Conservation (phyloP, 768 basidiomycete genomes). For the Mycena galopus region DNA sequence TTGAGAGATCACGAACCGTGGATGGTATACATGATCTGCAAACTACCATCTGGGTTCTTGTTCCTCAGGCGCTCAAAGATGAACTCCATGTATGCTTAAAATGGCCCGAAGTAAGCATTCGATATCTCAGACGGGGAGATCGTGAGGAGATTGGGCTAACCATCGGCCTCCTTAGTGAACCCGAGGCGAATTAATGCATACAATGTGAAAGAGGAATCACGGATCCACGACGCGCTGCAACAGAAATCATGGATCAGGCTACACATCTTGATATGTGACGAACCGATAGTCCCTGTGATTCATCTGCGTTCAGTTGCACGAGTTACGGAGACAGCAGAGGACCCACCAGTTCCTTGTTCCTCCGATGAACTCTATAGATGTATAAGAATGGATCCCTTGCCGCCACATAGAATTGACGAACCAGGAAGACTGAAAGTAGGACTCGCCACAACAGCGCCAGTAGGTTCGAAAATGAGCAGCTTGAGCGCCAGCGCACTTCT, state of each 20-base stretch:
- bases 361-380: conserved; percentile 59
- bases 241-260: neutral
- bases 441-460: conserved; percentile 94
- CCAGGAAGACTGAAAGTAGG: conserved; percentile 97
- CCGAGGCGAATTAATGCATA: conserved; percentile 95
- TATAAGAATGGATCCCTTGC: neutral
- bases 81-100: conserved; percentile 88
- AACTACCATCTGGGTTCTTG: conserved; percentile 89
- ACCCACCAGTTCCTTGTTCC: conserved; percentile 89
- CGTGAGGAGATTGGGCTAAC: conserved; percentile 53
- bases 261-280: conserved; percentile 3
- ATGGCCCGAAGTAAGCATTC: neutral
- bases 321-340: neutral
- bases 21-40: conserved; percentile 98
- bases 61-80: conserved; percentile 86
- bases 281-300: conserved; percentile 73
- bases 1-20: conserved; percentile 65
- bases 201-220: conserved; percentile 96
- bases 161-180: conserved; percentile 92
- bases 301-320: neutral
- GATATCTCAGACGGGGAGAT: neutral
- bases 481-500: conserved; percentile 95
- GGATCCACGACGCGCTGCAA: conserved; percentile 85
- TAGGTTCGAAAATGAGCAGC: conserved; percentile 93
- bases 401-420: neutral